A percentile compares a stretch with the other conserved stretches of the same genome.
phyloP scores from a whole-genome alignment of 768 basidiomycete species.

The Mycena metata region DNA sequence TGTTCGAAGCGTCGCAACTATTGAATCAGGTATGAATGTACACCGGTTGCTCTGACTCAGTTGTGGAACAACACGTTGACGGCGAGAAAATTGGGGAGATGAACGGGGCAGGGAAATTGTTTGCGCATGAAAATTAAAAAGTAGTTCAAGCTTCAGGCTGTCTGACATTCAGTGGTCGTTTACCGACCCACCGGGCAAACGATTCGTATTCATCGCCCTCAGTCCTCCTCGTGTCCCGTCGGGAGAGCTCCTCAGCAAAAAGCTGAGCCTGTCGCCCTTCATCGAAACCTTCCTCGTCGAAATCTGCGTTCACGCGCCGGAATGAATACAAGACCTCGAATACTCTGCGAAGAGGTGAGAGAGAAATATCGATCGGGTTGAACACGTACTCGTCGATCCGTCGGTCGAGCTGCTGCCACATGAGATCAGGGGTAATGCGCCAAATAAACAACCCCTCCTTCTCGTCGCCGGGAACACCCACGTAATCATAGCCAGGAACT shows the following conservation, averaged over 20 bases:
- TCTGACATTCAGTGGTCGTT: not conserved
- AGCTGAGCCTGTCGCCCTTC: conserved; percentile 13
- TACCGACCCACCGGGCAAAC: conserved; percentile 12
- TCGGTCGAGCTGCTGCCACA: conserved; percentile 25
- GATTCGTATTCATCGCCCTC: conserved; percentile 5
- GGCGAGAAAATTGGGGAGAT: too few relatives aligned
- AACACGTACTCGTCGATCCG: conserved; percentile 21
- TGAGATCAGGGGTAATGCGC: conserved; percentile 8
- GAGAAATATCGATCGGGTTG: not conserved
- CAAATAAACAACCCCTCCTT: conserved; percentile 19
- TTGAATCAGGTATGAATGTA: too few relatives aligned
- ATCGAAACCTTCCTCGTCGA: conserved; percentile 2
- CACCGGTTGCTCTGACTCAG: too few relatives aligned
- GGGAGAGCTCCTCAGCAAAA: not conserved
- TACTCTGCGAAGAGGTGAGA: not conserved
- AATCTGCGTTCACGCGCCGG: conserved; percentile 1
- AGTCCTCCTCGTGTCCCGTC: not conserved
- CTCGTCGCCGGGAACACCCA: not conserved
- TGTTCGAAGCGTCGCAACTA: too few relatives aligned
- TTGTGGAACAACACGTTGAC: too few relatives aligned
- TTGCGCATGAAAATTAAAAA: too few relatives aligned
- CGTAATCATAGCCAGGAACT: not conserved
- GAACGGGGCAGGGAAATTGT: too few relatives aligned
- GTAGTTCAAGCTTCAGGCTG: too few relatives aligned
- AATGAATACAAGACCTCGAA: conserved; percentile 21